Conservation (phyloP, 345 rosid genomes). For the Camelina hispida region DNA sequence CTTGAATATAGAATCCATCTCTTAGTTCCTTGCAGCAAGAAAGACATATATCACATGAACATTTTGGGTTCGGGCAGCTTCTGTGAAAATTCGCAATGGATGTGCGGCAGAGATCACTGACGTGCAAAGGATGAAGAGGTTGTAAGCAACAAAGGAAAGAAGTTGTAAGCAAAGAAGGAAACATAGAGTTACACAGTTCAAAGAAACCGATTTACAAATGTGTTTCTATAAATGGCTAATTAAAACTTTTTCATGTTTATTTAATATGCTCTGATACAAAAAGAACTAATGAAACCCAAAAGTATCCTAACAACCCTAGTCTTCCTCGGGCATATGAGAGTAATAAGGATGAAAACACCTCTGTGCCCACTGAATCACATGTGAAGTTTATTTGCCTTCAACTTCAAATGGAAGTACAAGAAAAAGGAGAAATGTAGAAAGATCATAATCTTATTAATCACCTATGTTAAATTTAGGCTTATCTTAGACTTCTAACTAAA, state of each 20-base stretch:
- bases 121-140: not conserved
- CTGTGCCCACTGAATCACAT: not conserved
- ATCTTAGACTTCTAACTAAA: too few relatives aligned
- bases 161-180: slow-evolving; percentile 3
- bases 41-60: slow-evolving; percentile 63
- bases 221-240: not conserved
- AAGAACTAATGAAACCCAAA: not conserved
- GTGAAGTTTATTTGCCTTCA: not conserved
- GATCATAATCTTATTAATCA: not conserved
- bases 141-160: not conserved
- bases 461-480: too few relatives aligned
- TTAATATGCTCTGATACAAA: not conserved
- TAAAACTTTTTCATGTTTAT: not conserved
- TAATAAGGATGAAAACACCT: not conserved
- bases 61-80: slow-evolving; percentile 52
- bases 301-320: not conserved
- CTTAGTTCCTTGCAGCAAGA: slow-evolving; percentile 62
- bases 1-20: slow-evolving; percentile 43
- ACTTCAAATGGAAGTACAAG: slow-evolving; percentile 1
- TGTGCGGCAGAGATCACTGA: slow-evolving; percentile 59
- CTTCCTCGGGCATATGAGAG: not conserved
- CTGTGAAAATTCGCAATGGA: slow-evolving; percentile 61
- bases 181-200: not conserved
- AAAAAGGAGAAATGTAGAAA: not conserved
- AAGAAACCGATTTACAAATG: slow-evolving; percentile 13